These are phyloP conservation scores for Nannochloris sp. DNA, from an alignment of 139 green algal species.

Conservation along the genomic window DNA sequence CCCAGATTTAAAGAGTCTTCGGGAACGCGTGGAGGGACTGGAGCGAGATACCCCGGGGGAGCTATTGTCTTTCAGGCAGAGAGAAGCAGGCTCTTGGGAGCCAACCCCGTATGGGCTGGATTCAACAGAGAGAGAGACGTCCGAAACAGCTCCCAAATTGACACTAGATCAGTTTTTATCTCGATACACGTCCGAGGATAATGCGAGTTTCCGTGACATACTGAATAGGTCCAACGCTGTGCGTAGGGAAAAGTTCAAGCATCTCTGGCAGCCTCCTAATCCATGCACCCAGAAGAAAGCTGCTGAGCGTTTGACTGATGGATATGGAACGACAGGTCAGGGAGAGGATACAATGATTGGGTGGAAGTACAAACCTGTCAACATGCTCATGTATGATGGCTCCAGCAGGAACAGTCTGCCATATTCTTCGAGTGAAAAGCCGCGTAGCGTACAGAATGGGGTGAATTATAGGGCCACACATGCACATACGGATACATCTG, in stretches of 20 bases:
- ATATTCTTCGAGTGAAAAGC: constrained; percentile 39
- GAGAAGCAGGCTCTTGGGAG: not conserved
- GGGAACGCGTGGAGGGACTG: constrained; percentile 78
- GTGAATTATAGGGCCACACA: constrained; percentile 51
- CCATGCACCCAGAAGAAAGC: not conserved
- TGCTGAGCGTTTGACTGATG: constrained; percentile 21
- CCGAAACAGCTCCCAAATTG: constrained; percentile 8
- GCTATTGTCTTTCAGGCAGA: too few species aligned
- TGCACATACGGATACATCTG: not conserved
- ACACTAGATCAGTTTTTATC: constrained; percentile 67
- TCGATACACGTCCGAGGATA: constrained; percentile 73
- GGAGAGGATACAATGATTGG: constrained; percentile 36
- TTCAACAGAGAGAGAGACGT: not conserved
- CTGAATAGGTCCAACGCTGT: constrained; percentile 42
- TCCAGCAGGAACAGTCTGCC: constrained; percentile 28
- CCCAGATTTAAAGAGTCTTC: constrained; percentile 72
- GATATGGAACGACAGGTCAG: constrained; percentile 68
- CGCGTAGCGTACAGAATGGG: constrained; percentile 52
- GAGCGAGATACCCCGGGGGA: constrained; percentile 14
- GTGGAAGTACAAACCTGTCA: constrained; percentile 48
- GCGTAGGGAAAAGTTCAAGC: constrained; percentile 3
- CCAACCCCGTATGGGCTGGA: too few species aligned
- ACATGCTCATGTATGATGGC: constrained; percentile 62
- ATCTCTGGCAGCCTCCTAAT: not conserved
- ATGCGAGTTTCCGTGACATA: constrained; percentile 62